Evolutionary conservation across 352 stramenopile species (phyloP).

Genomic region (Globisporangium nunn): DNA sequence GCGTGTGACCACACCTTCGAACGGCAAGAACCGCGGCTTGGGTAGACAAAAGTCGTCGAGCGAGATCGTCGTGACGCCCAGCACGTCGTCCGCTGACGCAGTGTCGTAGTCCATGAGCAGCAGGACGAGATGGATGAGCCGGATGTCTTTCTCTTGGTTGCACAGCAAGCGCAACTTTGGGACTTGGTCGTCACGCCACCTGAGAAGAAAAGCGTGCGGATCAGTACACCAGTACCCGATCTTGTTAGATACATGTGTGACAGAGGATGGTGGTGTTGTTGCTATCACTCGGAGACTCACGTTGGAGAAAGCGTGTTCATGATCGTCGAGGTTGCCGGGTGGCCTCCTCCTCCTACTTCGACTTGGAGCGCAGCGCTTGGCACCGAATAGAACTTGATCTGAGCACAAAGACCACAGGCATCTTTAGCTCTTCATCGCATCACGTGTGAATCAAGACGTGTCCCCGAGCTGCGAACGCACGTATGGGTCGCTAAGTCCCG

Average conservation of each 20-base stretch:
- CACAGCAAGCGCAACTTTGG: conserved; percentile 53
- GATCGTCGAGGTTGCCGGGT: conserved; percentile 53
- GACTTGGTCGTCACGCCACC: conserved; percentile 57
- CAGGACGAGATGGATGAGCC: conserved; percentile 62
- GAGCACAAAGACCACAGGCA: neutral
- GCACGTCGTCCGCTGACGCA: conserved; percentile 59
- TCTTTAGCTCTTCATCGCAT: conserved; percentile 2
- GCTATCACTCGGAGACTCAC: conserved; percentile 18
- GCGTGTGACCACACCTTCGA: conserved; percentile 38
- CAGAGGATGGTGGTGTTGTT: too few species aligned
- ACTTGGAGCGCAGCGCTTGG: conserved; percentile 45
- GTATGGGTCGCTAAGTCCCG: conserved; percentile 76
- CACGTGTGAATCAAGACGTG: neutral
- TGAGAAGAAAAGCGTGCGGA: conserved; percentile 8
- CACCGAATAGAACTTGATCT: conserved; percentile 74
- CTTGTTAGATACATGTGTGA: too few species aligned
- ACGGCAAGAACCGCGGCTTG: conserved; percentile 40
- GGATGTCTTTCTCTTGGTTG: conserved; percentile 42
- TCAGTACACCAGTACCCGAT: neutral
- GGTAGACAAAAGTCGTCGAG: conserved; percentile 46
- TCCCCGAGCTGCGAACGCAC: conserved; percentile 16
- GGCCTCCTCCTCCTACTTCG: conserved; percentile 33
- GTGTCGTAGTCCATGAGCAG: conserved; percentile 81
- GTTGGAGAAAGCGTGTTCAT: conserved; percentile 53
- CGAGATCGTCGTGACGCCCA: conserved; percentile 54